Evolutionary conservation across 176 grass and related monocot species (phyloP), one percentile per base, ranked within the genome.

Genomic region (Neostapfia colusana): DNA sequence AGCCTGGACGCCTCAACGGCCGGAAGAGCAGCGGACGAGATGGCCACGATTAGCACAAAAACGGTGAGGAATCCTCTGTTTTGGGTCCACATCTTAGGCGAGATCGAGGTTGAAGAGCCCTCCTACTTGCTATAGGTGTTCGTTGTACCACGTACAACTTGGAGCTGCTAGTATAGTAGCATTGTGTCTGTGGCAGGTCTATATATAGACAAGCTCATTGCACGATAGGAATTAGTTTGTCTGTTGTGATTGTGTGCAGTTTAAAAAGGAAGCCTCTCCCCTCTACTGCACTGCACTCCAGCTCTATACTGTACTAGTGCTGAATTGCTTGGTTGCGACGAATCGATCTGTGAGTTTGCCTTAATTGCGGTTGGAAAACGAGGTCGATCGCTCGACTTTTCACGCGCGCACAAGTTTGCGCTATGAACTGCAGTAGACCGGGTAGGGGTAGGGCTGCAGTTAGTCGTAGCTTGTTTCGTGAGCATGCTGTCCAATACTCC

Each of bases 1-100:
- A 37, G 50, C 82, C 90, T 83, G 10, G 76, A 79, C 38, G 87
- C 83, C 43, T 78, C 76, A 20, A 87, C 90, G 64, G 83, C 53
- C 10, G 86, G 57, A 14, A 83, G 78, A 17, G 28, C 11, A 10
- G 72, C 56, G 27, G 72, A 81, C 8, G 82, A 66, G 65, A 89
- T 43, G 51, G 71, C 75, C 80, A 83, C 12, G 26, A 83, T 8
- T 35, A 89, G 51, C 75, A 93, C 18, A 13, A 75, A 35, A 13
- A 78, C 10, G 37, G 25, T 48, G 38, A 76, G 59, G 60, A 77
- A 57, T 70, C 24, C 75, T 67, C 82, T 85, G 23, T 31, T 54
- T 28, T 53, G 59, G 51, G 68, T 63, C 83, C 69, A 49, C 87
- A 81, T 81, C 41, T n/a, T 48, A 39, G 15, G 4, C 12, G 8